phyloP scores from a whole-genome alignment of 2,329 filamentous ascomycete genomes.

The Pseudogymnoascus sp. region DNA sequence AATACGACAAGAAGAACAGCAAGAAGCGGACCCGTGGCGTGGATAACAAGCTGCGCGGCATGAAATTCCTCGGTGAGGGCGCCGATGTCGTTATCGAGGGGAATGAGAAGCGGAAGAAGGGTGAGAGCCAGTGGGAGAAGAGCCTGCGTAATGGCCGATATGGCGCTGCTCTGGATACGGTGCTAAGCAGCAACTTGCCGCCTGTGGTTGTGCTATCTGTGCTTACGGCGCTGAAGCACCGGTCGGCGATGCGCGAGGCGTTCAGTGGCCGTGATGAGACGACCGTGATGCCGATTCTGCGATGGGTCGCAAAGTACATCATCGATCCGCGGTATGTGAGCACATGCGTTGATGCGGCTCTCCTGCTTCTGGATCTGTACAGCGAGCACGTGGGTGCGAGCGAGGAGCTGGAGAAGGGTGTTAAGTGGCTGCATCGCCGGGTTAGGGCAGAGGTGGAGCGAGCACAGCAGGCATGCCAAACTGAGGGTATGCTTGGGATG shows the following conservation, averaged over 20 bases:
- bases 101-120: constrained; percentile 55
- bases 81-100: constrained; percentile 83
- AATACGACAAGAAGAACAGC: constrained; percentile 64
- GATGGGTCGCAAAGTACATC: constrained; percentile 76
- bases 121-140: constrained; percentile 70
- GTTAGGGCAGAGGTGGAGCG: constrained; percentile 74
- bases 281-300: constrained; percentile 71
- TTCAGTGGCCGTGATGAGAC: constrained; percentile 74
- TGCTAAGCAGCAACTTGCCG: constrained; percentile 54
- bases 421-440: constrained; percentile 59
- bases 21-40: constrained; percentile 54
- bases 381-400: constrained; percentile 69
- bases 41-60: constrained; percentile 56
- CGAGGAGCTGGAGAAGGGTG: constrained; percentile 60
- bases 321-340: constrained; percentile 73
- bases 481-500: constrained; percentile 82
- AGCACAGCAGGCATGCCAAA: constrained; percentile 74
- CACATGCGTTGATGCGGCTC: constrained; percentile 73
- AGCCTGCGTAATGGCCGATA: constrained; percentile 75
- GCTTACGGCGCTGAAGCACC: constrained; percentile 77
- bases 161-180: constrained; percentile 67
- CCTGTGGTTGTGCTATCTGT: constrained; percentile 64
- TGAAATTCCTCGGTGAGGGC: constrained; percentile 76
- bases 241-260: constrained; percentile 73
- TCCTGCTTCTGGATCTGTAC: constrained; percentile 82